phyloP scores from a whole-genome alignment of 768 basidiomycete species.

The Paxillus involutus region DNA sequence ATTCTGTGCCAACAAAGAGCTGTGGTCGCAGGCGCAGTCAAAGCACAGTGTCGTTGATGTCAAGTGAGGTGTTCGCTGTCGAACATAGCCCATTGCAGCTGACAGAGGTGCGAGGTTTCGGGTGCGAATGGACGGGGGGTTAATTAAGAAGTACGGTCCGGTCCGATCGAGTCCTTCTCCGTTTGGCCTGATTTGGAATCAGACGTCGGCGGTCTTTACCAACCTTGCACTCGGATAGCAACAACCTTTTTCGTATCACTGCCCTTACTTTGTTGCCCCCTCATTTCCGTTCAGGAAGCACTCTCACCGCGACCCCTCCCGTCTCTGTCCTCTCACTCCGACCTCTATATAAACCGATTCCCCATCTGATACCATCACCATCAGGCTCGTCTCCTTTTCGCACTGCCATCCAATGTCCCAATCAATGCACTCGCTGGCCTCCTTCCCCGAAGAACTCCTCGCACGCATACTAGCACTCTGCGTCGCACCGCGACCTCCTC shows the following conservation, averaged over 20 bases:
- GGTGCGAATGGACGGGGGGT: too few species aligned
- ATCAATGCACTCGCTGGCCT: constrained; percentile 17
- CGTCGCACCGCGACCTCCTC: constrained; percentile 20
- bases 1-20: too few species aligned
- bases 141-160: not conserved
- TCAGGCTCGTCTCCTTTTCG: not conserved
- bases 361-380: not conserved
- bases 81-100: too few species aligned
- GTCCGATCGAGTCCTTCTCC: too few species aligned
- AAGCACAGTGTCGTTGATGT: too few species aligned
- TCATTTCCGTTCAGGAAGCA: not conserved
- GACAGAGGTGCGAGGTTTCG: too few species aligned
- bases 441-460: constrained; percentile 45
- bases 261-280: not conserved
- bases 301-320: not conserved
- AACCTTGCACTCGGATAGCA: not conserved
- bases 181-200: constrained; percentile 14
- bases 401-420: constrained; percentile 6
- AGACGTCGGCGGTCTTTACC: not conserved
- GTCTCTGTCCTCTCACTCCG: not conserved
- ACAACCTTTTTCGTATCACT: not conserved
- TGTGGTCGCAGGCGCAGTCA: too few species aligned
- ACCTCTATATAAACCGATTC: constrained; percentile 9
- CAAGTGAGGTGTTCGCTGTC: too few species aligned
- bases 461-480: constrained; percentile 42